Base-by-base conservation (phyloP, 2,329 filamentous ascomycete species). In the Didymella keratinophila region DNA sequence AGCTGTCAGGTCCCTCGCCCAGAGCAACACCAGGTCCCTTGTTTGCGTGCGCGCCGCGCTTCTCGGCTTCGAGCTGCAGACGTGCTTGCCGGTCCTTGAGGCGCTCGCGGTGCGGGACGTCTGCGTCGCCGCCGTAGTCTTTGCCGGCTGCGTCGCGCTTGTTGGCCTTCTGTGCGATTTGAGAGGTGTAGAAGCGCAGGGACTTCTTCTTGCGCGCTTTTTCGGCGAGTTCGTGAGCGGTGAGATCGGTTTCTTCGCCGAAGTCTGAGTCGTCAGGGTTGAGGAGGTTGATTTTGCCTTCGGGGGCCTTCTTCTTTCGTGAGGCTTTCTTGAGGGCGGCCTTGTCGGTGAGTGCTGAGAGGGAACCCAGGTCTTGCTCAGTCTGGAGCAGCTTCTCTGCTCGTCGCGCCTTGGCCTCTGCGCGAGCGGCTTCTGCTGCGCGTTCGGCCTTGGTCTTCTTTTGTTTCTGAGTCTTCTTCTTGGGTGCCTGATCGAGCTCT, bases 181-280 rank as follows among this genome's bases (percentile, higher is more conserved):
- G 95, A 3, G 93, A 97, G 2, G 96, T 98, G 84, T 99, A 99
- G 83, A 99, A 99, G 62, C 93, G 90, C 57, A 99, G 85, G 64
- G 87, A 92, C 83, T 96, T 97, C 83, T 95, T 97, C 77, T 91
- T 91, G 59, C 87, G 86, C 0, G 89, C 91, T 79, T 99, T 99
- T 71, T 96, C 92, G 41, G 90, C 91, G 0, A 92, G 89, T 60
- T 94, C 88, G 61, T 88, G 85, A 11, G 88, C 87, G 52, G 93
- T 92, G 58, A 98, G 85, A 4, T 83, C 80, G 16, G 91, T 89
- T 75, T 97, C 93, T 71, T 99, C 95, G 68, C 94, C 95, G 73
- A 99, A 94, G 80, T 99, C 95, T 2, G 93, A 96, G 69, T 91
- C 86, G 61, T 89, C 86, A 50, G 85, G 85, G 28, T 79, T 78